Conservation (phyloP, 495 filamentous ascomycete species). For the Acidiella bohemica region DNA sequence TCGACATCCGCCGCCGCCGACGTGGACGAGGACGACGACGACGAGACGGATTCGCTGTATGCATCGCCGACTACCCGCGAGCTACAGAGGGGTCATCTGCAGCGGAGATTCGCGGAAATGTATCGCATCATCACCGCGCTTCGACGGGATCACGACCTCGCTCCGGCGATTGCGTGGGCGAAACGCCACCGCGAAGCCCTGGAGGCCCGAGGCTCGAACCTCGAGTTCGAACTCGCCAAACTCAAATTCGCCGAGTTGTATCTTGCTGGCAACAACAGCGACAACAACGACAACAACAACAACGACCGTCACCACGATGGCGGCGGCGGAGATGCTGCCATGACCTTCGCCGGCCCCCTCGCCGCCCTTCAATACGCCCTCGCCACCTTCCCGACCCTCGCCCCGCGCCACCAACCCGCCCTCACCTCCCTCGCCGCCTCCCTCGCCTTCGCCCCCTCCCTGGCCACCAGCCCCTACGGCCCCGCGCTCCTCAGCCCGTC, state of each 20-base stretch:
- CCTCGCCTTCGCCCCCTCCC: conserved; percentile 60
- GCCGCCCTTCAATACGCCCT: conserved; percentile 63
- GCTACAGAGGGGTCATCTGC: conserved; percentile 36
- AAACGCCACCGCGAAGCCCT: conserved; percentile 51
- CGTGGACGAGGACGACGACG: conserved; percentile 1
- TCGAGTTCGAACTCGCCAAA: conserved; percentile 85
- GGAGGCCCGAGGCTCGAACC: conserved; percentile 72
- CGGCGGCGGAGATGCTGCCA: too few species aligned
- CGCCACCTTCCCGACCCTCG: conserved; percentile 50
- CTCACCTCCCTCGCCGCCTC: conserved; percentile 64
- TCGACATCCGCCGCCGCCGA: too few species aligned
- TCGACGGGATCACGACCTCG: conserved; percentile 51
- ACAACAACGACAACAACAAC: conserved; percentile 13
- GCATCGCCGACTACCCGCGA: conserved; percentile 49
- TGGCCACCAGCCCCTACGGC: conserved; percentile 59
- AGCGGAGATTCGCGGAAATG: conserved; percentile 72
- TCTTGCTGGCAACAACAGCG: conserved; percentile 25
- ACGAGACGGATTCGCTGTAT: conserved; percentile 33
- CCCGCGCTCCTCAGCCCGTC: conserved; percentile 55
- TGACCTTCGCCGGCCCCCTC: conserved; percentile 31
- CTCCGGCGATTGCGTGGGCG: conserved; percentile 80
- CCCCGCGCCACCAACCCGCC: conserved; percentile 55
- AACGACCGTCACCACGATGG: too few species aligned
- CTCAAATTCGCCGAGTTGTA: conserved; percentile 81
- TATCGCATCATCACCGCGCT: conserved; percentile 75